Base-by-base conservation (phyloP, 2,329 filamentous ascomycete species). In the Akanthomyces lecanii region DNA sequence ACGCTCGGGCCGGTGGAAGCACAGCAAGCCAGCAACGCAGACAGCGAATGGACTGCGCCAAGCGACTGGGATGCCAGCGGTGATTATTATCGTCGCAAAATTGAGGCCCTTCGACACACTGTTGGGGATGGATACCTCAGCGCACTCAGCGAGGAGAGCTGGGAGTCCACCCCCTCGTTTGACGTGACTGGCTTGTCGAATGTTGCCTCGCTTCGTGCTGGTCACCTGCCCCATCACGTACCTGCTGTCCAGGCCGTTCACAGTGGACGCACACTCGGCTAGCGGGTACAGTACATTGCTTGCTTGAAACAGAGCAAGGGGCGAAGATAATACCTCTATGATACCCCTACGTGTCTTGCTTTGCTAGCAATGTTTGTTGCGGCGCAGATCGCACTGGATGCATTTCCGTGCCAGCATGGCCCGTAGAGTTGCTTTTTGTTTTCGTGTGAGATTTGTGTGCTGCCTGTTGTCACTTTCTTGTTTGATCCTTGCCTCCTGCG, bases 51-150 rank as follows among this genome's bases (percentile, higher is more conserved):
- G 58, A 16, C 50, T 5, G 38, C 58, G n/a, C 38, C 58, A 11
- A 77, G 81, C 52, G 82, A 89, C 64, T 91, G 88, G 84, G 86
- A 87, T 64, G 78, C 85, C 50, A 85, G 85, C 64, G 89, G 89
- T 61, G 91, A 95, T 70, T 79, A 91, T 8, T 98, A 97, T 75
- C 87, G 90, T 63, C 90, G 90, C 73, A 95, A 95, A 75, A 89
- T 98, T 61, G 92, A 97, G 74, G 87, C 90, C 3, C 78, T 97
- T 61, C 89, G 92, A 65, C 89, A 89, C 70, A 91, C 94, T 70
- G 88, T 97, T 67, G 93, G 93, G 38, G 91, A 88, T 69, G 90
- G 88, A 44, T 99, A 96, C 83, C 83, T 99, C 45, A 93, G 88
- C 66, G 91, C 90, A 16, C 80, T 98, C 57, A 89, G 90, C 65